Evolutionary conservation across 805 yeast genomes (phyloP).

Genomic region (Barnettozyma vustinii): DNA sequence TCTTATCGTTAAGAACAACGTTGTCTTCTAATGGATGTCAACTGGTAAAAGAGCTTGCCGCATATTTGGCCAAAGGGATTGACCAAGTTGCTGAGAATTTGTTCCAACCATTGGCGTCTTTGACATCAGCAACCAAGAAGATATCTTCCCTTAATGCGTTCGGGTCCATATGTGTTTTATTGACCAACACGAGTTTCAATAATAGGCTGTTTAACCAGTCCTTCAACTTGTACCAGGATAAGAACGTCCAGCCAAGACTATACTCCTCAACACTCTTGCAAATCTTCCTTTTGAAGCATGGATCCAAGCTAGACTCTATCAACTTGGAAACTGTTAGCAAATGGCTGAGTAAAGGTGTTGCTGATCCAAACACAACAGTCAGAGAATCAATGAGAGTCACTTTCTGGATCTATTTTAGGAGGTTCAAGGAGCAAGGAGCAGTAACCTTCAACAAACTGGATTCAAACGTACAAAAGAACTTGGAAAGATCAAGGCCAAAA

Average conservation of each 20-base stretch:
- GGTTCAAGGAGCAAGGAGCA: conserved; percentile 50
- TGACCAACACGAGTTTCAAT: conserved; percentile 50
- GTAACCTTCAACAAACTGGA: conserved; percentile 19
- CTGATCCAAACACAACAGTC: conserved; percentile 77
- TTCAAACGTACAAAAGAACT: conserved; percentile 44
- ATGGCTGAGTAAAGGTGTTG: conserved; percentile 52
- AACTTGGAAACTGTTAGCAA: conserved; percentile 42
- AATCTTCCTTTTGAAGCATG: conserved; percentile 50
- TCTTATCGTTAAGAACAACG: conserved; percentile 77
- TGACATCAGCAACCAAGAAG: conserved; percentile 35
- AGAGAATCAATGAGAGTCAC: conserved; percentile 69
- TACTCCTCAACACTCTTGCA: conserved; percentile 69
- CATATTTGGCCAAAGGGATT: conserved; percentile 21
- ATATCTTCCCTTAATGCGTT: conserved; percentile 30
- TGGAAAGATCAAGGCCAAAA: conserved; percentile 54
- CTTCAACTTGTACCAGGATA: conserved; percentile 52
- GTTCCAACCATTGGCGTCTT: conserved; percentile 27
- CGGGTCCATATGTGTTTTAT: conserved; percentile 41
- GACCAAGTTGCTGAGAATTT: conserved; percentile 31
- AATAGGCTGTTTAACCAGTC: conserved; percentile 47
- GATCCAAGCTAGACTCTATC: conserved; percentile 26
- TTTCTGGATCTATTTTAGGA: conserved; percentile 61
- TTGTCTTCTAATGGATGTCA: conserved; percentile 72
- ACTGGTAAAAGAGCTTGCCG: conserved; percentile 58
- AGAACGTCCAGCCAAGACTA: conserved; percentile 64